Evolutionary conservation across 1,139 yeast species (phyloP).

Genomic region (Saccharomycopsis crataegensis): DNA sequence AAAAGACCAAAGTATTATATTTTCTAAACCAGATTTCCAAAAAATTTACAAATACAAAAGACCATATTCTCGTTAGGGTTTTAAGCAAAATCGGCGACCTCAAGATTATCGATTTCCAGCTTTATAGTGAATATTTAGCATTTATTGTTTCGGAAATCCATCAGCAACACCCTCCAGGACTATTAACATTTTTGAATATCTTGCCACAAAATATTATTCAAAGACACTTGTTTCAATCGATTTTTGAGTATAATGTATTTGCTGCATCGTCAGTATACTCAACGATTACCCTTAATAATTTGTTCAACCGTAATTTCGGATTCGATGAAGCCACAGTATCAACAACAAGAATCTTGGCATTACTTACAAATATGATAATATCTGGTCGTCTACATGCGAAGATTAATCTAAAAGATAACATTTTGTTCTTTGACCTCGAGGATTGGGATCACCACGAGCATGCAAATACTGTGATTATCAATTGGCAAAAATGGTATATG

Average conservation of each 20-base stretch:
- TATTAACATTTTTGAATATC: not conserved
- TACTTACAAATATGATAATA: conserved; percentile 5
- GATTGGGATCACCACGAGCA: not conserved
- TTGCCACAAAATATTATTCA: not conserved
- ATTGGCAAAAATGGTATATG: conserved; percentile 8
- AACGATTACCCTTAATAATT: not conserved
- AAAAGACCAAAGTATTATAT: conserved; percentile 7
- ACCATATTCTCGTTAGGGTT: not conserved
- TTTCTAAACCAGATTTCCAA: not conserved
- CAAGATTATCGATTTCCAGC: not conserved
- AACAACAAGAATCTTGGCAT: not conserved
- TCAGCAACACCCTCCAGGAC: not conserved
- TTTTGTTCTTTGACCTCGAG: conserved; percentile 1
- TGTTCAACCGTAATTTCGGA: conserved; percentile 2
- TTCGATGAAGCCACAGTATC: not conserved
- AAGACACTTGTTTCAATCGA: conserved; percentile 6
- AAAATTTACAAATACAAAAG: not conserved
- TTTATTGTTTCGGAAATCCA: not conserved
- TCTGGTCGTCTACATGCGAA: conserved; percentile 8
- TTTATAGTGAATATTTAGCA: not conserved
- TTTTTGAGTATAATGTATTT: conserved; percentile 13
- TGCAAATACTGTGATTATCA: not conserved
- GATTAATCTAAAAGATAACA: conserved; percentile 6
- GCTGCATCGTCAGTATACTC: conserved; percentile 6
- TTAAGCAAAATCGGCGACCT: not conserved